A percentile compares a stretch with the other conserved stretches of the same genome.
Conservation (phyloP, 2,329 filamentous ascomycete genomes). For the Chaetomium sp. region DNA sequence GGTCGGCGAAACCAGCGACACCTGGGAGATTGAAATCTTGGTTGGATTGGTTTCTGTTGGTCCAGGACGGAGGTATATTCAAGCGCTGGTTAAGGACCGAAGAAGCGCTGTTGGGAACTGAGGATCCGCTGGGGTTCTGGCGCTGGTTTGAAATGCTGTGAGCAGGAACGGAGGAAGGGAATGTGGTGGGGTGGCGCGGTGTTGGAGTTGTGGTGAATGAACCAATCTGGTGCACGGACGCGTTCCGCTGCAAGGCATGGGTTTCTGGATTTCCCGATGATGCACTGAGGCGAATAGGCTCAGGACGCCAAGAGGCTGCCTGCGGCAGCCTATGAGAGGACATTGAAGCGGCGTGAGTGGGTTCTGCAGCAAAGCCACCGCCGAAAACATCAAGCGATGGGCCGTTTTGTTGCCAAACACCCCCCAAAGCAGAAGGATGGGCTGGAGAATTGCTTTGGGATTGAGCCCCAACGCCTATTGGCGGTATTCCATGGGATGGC, state of each 20-base stretch:
- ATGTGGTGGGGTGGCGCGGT: background rate
- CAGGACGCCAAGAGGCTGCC: slow-evolving; percentile 2
- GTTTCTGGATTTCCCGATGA: background rate
- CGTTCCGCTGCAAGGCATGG: background rate
- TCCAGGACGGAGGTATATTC: no score
- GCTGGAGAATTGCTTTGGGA: no score
- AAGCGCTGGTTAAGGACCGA: background rate
- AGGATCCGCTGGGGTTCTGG: slow-evolving; percentile 7
- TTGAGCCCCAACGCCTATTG: no score
- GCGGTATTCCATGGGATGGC: no score
- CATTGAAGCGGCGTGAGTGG: slow-evolving; percentile 10
- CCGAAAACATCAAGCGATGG: background rate
- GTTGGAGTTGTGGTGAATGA: background rate
- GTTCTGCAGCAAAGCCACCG: background rate
- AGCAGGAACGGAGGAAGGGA: background rate
- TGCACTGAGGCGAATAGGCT: slow-evolving; percentile 4
- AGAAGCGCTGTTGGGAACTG: slow-evolving; percentile 15
- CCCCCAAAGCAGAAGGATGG: no score
- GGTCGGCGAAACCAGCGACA: background rate
- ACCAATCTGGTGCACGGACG: background rate
- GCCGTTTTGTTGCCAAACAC: background rate
- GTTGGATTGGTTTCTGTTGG: no score
- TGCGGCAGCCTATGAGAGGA: slow-evolving; percentile 4
- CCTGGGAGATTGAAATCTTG: background rate
- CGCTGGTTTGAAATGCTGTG: background rate